Evolutionary conservation across 495 filamentous ascomycete species (phyloP).

Genomic region (Podospora comata): DNA sequence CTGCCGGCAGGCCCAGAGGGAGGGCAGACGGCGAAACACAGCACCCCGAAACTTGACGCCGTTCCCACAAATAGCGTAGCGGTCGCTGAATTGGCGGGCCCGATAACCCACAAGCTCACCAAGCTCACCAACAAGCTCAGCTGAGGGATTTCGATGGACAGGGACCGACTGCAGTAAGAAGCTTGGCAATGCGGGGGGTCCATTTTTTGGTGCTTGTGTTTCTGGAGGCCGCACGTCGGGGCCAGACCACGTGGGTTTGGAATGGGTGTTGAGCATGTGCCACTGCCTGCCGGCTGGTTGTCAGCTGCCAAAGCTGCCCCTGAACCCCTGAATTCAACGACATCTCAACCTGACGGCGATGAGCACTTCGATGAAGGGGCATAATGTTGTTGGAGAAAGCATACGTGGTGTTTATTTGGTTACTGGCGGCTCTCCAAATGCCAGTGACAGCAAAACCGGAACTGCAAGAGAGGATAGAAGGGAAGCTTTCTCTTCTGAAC

Average conservation of each 20-base stretch:
- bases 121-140: not conserved
- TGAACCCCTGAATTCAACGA: constrained; percentile 2
- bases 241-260: not conserved
- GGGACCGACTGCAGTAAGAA: not conserved
- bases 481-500: not conserved
- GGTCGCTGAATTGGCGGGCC: not conserved
- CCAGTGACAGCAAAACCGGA: not conserved
- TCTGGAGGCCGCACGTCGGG: not conserved
- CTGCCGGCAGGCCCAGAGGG: not conserved
- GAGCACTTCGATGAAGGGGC: not conserved
- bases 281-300: not conserved
- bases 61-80: not conserved
- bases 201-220: not conserved
- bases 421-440: not conserved
- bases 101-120: not conserved
- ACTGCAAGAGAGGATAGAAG: not conserved
- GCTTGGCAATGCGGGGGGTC: constrained; percentile 1
- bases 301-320: not conserved
- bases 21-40: not conserved
- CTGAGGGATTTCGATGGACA: not conserved
- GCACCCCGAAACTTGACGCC: not conserved
- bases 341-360: not conserved
- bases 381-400: not conserved
- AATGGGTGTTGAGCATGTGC: not conserved
- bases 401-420: not conserved